Evolutionary conservation across 2,329 filamentous ascomycete genomes (phyloP).

Genomic region (Aureobasidium leucospermi): DNA sequence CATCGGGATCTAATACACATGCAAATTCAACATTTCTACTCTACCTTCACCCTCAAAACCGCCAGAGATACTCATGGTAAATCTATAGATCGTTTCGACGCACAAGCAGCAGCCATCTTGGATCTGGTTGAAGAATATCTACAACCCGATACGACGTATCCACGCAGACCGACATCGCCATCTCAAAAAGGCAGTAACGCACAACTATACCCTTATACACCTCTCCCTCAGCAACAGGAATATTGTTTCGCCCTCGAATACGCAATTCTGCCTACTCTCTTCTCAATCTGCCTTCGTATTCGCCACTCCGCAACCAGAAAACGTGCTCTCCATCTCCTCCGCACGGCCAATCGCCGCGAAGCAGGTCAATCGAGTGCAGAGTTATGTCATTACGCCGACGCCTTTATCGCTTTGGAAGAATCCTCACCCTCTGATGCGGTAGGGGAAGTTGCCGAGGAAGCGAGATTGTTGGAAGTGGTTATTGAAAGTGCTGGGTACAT

Average conservation of each 20-base stretch:
- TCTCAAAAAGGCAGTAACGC: no score
- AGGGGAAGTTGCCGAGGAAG: not conserved
- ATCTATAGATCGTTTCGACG: not conserved
- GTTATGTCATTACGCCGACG: not conserved
- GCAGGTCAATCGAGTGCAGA: not conserved
- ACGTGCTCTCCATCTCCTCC: not conserved
- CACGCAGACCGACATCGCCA: not conserved
- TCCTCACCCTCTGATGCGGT: not conserved
- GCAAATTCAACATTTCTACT: slow-evolving; percentile 6
- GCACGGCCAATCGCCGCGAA: not conserved
- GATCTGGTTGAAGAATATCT: not conserved
- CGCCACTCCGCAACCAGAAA: not conserved
- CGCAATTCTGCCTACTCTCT: not conserved
- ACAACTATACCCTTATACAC: not conserved
- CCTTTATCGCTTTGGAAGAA: not conserved
- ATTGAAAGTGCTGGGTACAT: not conserved
- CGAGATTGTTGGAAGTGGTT: not conserved
- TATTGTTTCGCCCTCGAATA: not conserved
- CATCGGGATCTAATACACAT: not conserved
- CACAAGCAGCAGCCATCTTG: not conserved
- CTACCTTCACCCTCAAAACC: not conserved
- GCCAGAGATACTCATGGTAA: not conserved
- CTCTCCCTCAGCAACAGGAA: not conserved
- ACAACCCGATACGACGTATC: no score
- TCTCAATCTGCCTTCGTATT: not conserved